Base-by-base conservation (phyloP, 1,139 yeast genomes). In the Torulaspora pretoriensis region DNA sequence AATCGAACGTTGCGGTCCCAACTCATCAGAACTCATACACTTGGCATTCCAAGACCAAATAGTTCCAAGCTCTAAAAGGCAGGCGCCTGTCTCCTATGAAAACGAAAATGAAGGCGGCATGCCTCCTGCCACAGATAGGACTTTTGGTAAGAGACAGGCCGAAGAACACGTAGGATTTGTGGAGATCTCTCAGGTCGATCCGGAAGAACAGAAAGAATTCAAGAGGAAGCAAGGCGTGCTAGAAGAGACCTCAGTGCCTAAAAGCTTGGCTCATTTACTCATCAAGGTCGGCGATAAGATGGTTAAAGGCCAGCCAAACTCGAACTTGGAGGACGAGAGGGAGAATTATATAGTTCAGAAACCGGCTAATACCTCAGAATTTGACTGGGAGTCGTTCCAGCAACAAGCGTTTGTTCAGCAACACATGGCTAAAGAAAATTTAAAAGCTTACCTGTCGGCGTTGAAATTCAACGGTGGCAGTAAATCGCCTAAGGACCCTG, bases 1-100 rank as follows among this genome's bases (percentile, higher is more conserved):
- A 50, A 73, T 75, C 37, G 73, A 75, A 43, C 65, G 80, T 53
- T 75, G 80, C 64, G 80, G 80, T 0, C 78, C 79, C 1, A 76
- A 75, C 56, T 73, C 80, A 3, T 68, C 77, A 1, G 80, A 75
- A 49, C 60, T 75, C 23, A 65, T 75, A 8, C 70, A 71, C 45
- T 55, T 61, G 3, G 24, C 48, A 2, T 43, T 50, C 8, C 43
- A 14, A 33, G 36, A 16, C 13, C 22, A 42, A 9, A 26, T 33
- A 16, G 44, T 33, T 23, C 40, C 28, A 17, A 42, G 31, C 8
- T 24, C 34, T 4, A 47, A 38, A 12, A 12, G 10, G 9, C 28
- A 37, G 25, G 32, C 48, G 13, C 12, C 43, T n/a, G 25, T 28
- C 7, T 23, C 37, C 3, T 28, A 28, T n/a, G 24, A 24, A 12